Evolutionary conservation across 2,329 filamentous ascomycete genomes (phyloP), one percentile per base, ranked within the genome.

Genomic region (Aspergillus japonicus): DNA sequence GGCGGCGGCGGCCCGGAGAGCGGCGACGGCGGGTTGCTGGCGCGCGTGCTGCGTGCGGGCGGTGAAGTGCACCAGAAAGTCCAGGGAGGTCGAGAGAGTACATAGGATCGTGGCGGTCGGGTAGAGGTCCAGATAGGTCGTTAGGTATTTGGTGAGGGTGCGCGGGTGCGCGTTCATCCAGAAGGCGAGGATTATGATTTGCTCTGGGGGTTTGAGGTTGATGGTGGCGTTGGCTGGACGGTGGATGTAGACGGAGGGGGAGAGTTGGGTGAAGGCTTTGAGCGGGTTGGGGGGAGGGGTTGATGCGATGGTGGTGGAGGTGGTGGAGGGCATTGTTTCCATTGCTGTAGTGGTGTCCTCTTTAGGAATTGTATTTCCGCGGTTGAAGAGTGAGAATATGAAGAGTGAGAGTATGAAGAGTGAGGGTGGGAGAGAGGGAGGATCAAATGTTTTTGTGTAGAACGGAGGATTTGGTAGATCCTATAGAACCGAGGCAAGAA

Each of bases 151-250:
- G 54, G 73, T 66, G 29, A 82, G 70, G 50, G 80, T 76, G 16
- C 76, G 73, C 1, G 74, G 66, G 7, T 69, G 66, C 2, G 81
- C 81, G 53, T 78, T 78, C 71, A 82, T 80, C 81, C 81, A 83
- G 62, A 80, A 75, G 54, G 80, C 70, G 56, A 83, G 67, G 55
- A 83, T 71, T 26, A 83, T 75, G 50, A 74, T 35, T 8, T 29
- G 26, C 7, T 29, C 26, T 29, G 26, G 7, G 7, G 7, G 10
- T 74, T 19, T 73, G 72, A 4, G 64, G 61, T 19, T 26, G 51
- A 23, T 47, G 5, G 23, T 29, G 12, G 31, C 14, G 2, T 5
- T n/a, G 2, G 29, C 26, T 8, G 55, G 14, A 12, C 29, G 26
- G 24, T 55, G 42, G 44, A 29, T 31, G 53, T 55, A 33, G 42